A percentile compares a stretch with the other conserved stretches of the same genome.
Evolutionary conservation across 1,139 yeast species (phyloP).

Genomic region (Geotrichum macrosporum): DNA sequence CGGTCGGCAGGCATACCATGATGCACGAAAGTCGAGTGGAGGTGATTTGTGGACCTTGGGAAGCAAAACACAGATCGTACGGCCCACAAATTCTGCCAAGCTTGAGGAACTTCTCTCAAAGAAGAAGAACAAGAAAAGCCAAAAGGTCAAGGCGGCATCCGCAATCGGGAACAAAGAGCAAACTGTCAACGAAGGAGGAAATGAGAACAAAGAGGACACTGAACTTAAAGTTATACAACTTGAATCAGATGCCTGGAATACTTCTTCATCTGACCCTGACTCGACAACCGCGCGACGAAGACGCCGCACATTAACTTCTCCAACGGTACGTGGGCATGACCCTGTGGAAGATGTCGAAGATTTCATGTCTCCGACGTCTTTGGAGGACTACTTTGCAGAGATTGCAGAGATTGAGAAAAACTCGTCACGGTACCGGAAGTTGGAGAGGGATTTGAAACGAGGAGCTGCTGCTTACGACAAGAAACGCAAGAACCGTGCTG

Average conservation of each 20-base stretch:
- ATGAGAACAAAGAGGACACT: no score
- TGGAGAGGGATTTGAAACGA: slow-evolving; percentile 7
- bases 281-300: no score
- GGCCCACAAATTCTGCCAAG: slow-evolving; percentile 8
- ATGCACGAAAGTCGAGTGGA: slow-evolving; percentile 74
- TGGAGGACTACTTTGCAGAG: slow-evolving; percentile 27
- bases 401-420: slow-evolving; percentile 23
- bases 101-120: slow-evolving; percentile 18
- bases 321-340: slow-evolving; percentile 17
- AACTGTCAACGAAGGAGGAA: slow-evolving; percentile 1
- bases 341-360: slow-evolving; percentile 6
- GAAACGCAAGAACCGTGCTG: no score
- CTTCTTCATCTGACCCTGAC: no score
- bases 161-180: slow-evolving; percentile 7
- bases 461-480: background rate
- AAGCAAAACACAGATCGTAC: slow-evolving; percentile 52
- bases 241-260: slow-evolving; percentile 13
- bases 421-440: slow-evolving; percentile 4
- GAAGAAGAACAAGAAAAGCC: slow-evolving; percentile 20
- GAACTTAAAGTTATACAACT: no score
- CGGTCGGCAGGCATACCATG: slow-evolving; percentile 74
- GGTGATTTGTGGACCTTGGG: slow-evolving; percentile 93
- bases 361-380: slow-evolving; percentile 12
- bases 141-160: slow-evolving; percentile 12
- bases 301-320: background rate